These are phyloP conservation scores for Oryza meyeriana DNA, from an alignment of 176 grass and related monocot genomes.

Conservation along the genomic window DNA sequence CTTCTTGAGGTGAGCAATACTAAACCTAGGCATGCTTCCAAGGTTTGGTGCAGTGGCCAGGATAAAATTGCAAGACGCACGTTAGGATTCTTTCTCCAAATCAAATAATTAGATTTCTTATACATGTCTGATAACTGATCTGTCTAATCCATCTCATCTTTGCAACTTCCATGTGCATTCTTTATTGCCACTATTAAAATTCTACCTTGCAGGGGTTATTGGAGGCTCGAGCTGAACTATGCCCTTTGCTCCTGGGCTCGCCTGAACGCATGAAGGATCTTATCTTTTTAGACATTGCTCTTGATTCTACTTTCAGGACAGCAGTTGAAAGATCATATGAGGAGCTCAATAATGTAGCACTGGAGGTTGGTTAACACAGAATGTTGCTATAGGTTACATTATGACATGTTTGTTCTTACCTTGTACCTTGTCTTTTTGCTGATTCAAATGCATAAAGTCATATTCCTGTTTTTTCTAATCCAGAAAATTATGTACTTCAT, in stretches of 20 bases:
- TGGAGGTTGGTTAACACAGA: slow-evolving; percentile 51
- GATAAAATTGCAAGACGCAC: not conserved
- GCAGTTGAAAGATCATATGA: slow-evolving; percentile 89
- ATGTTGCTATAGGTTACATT: slow-evolving; percentile 17
- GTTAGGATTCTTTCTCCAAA: not conserved
- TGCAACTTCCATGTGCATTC: not conserved
- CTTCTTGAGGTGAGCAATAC: slow-evolving; percentile 72
- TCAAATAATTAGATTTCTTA: not conserved
- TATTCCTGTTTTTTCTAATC: slow-evolving; percentile 17
- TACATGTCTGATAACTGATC: not conserved
- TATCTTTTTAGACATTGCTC: slow-evolving; percentile 97
- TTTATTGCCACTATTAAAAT: slow-evolving; percentile 30
- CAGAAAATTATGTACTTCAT: slow-evolving; percentile 99
- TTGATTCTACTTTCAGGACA: slow-evolving; percentile 94
- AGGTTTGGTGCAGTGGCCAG: not conserved
- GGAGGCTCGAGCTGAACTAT: slow-evolving; percentile 87
- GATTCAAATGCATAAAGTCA: slow-evolving; percentile 22
- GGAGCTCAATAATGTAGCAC: slow-evolving; percentile 67
- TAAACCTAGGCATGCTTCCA: not conserved
- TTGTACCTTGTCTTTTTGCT: slow-evolving; percentile 30
- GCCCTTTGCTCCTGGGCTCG: slow-evolving; percentile 60
- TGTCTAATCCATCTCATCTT: slow-evolving; percentile 22
- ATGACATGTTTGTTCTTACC: not conserved
- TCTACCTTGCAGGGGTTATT: slow-evolving; percentile 60
- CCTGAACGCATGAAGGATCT: slow-evolving; percentile 88